Evolutionary conservation across 768 basidiomycete genomes (phyloP), one percentile per base, ranked within the genome.

Genomic region (Clavaria fumosa): DNA sequence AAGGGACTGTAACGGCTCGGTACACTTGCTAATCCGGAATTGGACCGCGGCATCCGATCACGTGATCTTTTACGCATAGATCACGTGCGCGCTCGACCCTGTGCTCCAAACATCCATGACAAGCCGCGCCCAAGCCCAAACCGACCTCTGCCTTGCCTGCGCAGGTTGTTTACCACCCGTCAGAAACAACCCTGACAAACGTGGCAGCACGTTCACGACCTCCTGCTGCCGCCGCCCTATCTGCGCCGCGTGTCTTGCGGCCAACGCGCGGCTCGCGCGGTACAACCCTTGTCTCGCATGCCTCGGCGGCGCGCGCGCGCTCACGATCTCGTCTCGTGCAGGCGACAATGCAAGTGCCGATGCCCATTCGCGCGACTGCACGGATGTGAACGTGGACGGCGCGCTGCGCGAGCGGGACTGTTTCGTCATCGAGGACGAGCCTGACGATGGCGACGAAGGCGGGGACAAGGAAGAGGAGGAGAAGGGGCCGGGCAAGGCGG

Each of bases 201-300:
- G 14, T 34, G 35, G 28, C 26, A 38, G 43, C 1, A 39, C 67
- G 28, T 72, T 69, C 57, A 56, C 60, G 6, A 83, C 81, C 0
- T 55, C 48, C 7, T 85, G 82, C 54, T 85, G 82, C 56, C 43
- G 48, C 5, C 66, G 70, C 0, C 70, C 69, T 3, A 84, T 85
- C 36, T 85, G 82, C 45, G 58, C 63, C 4, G 39, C 50, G 2
- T 85, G 82, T 49, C 54, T 77, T 15, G 39, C 52, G 2, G 50
- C 58, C 2, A 83, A 82, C 49, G 74, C 78, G 1, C 67, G 82
- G 12, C 61, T 83, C 15, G 56, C 63, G 23, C 60, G 72, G 40
- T 84, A 83, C 48, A 59, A 82, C 48, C 82, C 82, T 5, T 85
- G 82, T 52, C 54, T 85, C 12, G 62, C 64, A 5, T 84, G 81